phyloP scores from a whole-genome alignment of 306 rosid species.

The Gillenia trifoliata region DNA sequence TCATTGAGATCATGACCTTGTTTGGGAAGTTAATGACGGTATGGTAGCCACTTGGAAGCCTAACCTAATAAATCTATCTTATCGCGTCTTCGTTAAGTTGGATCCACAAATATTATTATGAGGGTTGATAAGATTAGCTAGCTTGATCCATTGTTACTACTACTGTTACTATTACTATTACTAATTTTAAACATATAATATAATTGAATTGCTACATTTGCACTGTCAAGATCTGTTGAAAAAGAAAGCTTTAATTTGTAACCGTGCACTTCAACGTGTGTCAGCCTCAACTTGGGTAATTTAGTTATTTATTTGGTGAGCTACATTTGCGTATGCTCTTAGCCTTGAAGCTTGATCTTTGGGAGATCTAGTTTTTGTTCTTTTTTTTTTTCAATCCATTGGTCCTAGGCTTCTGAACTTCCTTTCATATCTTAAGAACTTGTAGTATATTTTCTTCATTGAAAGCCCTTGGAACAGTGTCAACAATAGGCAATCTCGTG shows the following conservation, averaged over 20 bases:
- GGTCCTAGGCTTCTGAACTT: no score
- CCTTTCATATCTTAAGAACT: no score
- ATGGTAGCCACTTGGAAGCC: conserved; percentile 19
- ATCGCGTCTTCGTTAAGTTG: conserved; percentile 3
- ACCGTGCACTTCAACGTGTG: neutral
- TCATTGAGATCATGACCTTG: conserved; percentile 12
- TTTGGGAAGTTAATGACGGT: neutral
- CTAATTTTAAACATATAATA: neutral
- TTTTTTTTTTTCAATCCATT: no score
- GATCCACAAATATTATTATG: conserved; percentile 24
- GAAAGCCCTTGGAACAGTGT: no score
- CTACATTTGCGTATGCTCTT: no score
- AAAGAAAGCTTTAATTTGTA: neutral
- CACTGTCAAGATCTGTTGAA: neutral
- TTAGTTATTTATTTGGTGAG: no score
- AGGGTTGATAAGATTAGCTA: neutral
- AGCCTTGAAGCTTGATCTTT: no score
- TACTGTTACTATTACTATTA: neutral
- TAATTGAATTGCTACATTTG: no score
- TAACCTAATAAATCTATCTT: conserved; percentile 14
- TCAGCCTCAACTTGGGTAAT: neutral
- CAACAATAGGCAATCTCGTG: no score
- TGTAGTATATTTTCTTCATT: no score
- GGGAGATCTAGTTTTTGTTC: no score
- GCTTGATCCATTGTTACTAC: neutral